Evolutionary conservation across 73 alveolate species (phyloP).

Genomic region (Stentor coeruleus): DNA sequence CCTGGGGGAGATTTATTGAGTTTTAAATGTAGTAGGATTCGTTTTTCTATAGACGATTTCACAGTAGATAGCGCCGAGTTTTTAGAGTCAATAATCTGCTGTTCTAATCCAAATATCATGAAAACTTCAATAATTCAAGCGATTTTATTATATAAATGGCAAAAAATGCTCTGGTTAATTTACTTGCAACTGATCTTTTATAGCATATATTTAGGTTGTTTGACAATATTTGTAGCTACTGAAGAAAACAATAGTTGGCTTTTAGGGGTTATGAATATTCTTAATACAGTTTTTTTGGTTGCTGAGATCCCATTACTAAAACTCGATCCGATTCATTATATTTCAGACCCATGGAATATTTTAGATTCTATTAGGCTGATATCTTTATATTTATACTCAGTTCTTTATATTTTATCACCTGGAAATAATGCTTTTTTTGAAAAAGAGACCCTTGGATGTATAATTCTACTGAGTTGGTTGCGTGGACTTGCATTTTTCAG

Average conservation of each 20-base stretch:
- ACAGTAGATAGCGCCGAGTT: slow-evolving; percentile 1
- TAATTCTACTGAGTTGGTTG: slow-evolving; percentile 14
- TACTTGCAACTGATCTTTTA: background rate
- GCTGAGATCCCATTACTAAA: background rate
- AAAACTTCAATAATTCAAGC: background rate
- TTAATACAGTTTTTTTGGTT: background rate
- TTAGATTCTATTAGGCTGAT: background rate
- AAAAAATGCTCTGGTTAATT: background rate
- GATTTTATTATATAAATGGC: slow-evolving; percentile 9
- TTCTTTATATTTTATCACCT: background rate
- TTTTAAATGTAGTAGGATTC: too few relatives aligned
- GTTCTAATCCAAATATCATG: background rate
- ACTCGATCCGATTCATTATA: background rate
- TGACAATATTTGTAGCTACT: background rate
- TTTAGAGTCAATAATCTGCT: background rate
- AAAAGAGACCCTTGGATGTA: background rate
- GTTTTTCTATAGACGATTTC: background rate
- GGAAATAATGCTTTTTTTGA: background rate
- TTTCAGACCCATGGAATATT: background rate
- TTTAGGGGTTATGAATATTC: background rate
- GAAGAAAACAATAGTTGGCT: background rate
- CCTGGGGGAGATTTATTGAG: background rate
- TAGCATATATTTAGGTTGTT: background rate
- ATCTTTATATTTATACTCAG: background rate
- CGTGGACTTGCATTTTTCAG: slow-evolving; percentile 25